Percentiles rank a stretch among this genome's conserved stretches.
phyloP scores from a whole-genome alignment of 768 basidiomycete genomes.

The Mycena maculata region DNA sequence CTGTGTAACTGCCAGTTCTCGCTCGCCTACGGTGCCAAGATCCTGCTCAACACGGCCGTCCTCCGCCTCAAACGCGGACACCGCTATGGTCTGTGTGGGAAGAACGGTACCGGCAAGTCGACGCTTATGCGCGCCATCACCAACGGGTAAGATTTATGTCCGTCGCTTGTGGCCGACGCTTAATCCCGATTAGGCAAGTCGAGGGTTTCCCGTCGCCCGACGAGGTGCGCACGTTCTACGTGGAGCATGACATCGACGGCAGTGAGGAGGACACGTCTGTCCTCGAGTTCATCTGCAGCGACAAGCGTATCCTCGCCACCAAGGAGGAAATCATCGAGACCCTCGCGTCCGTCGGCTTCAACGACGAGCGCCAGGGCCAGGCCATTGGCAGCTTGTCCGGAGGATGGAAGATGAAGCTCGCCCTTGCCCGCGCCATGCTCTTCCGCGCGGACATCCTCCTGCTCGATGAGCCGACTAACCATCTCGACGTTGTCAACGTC shows the following conservation, averaged over 20 bases:
- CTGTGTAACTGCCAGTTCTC: slow-evolving; percentile 99
- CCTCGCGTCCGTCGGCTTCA: slow-evolving; percentile 93
- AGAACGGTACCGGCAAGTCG: slow-evolving; percentile 98
- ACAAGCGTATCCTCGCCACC: slow-evolving; percentile 81
- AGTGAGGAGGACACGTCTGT: slow-evolving; percentile 93
- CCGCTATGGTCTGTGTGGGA: slow-evolving; percentile 98
- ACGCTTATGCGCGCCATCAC: slow-evolving; percentile 94
- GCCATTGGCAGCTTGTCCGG: slow-evolving; percentile 93
- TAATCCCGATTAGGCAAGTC: slow-evolving; percentile 70
- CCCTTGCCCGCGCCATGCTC: slow-evolving; percentile 95
- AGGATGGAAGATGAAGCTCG: slow-evolving; percentile 99
- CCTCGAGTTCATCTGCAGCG: slow-evolving; percentile 86
- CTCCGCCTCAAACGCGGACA: slow-evolving; percentile 98
- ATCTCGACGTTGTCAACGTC: slow-evolving; percentile 96
- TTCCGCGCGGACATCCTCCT: slow-evolving; percentile 98
- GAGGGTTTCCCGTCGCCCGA: slow-evolving; percentile 98
- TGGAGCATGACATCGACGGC: slow-evolving; percentile 99
- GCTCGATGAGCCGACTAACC: slow-evolving; percentile 97
- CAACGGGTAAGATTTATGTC: slow-evolving; percentile 66
- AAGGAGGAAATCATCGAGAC: slow-evolving; percentile 82
- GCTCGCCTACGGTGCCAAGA: slow-evolving; percentile 98
- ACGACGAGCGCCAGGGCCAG: slow-evolving; percentile 84
- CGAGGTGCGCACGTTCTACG: slow-evolving; percentile 98
- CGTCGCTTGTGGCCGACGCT: slow-evolving; percentile 12
- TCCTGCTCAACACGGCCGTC: slow-evolving; percentile 94